Evolutionary conservation across 176 grass and related monocot species (phyloP), one percentile per base, ranked within the genome.

Genomic region (Oryza nivara): DNA sequence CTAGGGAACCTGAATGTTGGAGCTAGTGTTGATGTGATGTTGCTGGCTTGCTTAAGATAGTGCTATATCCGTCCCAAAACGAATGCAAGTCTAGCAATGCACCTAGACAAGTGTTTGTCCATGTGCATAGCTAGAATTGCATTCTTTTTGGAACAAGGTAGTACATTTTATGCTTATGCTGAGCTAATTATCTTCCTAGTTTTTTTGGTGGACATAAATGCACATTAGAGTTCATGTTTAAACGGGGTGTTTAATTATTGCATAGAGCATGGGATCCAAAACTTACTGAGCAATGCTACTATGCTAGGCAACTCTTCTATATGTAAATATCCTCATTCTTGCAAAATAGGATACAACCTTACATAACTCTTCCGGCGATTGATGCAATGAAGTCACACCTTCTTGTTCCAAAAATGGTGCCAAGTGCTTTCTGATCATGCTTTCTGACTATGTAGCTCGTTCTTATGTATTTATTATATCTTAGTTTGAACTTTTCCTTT

Each of bases 401-500:
- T 83, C n/a, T 83, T 77, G 14, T 32, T 83, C 11, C 32, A 44
- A 56, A 45, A 22, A 70, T 35, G 58, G 30, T 85, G n/a, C 32
- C 16, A 48, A 81, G 19, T 75, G 11, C 25, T 67, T 22, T 23
- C 13, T 48, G 16, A 22, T 60, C 9, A 14, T 77, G 40, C 7
- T 74, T 34, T 49, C 20, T 36, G 32, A 19, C 23, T 79, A 41
- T 0, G 9, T 20, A 13, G 71, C 51, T 46, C 20, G 16, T 48
- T 86, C 63, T 23, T 23, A 23, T 63, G 8, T 41, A 67, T 15
- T n/a, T 17, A 9, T 20, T 16, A 4, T 82, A 52, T 70, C 25
- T n/a, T 78, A 41, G 52, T 65, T 77, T 34, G 60, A 85, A 30
- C 20, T 1, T 80, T 73, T 86, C 25, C 2, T 8, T 80, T 85